Evolutionary conservation across 805 yeast genomes (phyloP), one percentile per base, ranked within the genome.

Genomic region (Wickerhamiella shivajii): DNA sequence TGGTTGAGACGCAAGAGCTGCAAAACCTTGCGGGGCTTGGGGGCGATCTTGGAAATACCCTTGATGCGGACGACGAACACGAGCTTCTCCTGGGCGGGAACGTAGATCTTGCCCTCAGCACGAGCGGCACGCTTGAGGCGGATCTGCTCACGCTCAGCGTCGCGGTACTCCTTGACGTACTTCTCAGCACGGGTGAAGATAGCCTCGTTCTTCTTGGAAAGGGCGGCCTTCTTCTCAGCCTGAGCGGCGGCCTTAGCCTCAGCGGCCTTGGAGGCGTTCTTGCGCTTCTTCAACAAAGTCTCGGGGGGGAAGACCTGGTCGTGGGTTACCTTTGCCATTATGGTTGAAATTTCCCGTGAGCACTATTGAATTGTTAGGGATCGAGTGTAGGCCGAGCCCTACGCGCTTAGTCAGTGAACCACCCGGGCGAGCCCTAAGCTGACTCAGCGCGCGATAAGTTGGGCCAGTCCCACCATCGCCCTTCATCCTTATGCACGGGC

Each of bases 401-500:
- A n/a, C n/a, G n/a, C n/a, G n/a, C n/a, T n/a, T n/a, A n/a, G n/a
- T n/a, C n/a, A n/a, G n/a, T n/a, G n/a, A n/a, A n/a, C n/a, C n/a
- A n/a, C n/a, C n/a, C n/a, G n/a, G n/a, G n/a, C n/a, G n/a, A n/a
- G n/a, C n/a, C n/a, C n/a, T n/a, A n/a, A n/a, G n/a, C n/a, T n/a
- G n/a, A n/a, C n/a, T n/a, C n/a, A n/a, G n/a, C n/a, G n/a, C n/a
- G n/a, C n/a, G n/a, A n/a, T n/a, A n/a, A n/a, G n/a, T n/a, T n/a
- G n/a, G n/a, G n/a, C n/a, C n/a, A n/a, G n/a, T n/a, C n/a, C n/a
- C n/a, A n/a, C n/a, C n/a, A n/a, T n/a, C n/a, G n/a, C 45, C 63
- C 66, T 57, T 59, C 66, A 80, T 85, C 96, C 77, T 87, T 87
- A 83, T 87, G 97, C 98, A 78, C 77, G 98, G 97, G 97, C 94